Base-by-base conservation (phyloP, 495 filamentous ascomycete species). In the Penicillium pancosmium region DNA sequence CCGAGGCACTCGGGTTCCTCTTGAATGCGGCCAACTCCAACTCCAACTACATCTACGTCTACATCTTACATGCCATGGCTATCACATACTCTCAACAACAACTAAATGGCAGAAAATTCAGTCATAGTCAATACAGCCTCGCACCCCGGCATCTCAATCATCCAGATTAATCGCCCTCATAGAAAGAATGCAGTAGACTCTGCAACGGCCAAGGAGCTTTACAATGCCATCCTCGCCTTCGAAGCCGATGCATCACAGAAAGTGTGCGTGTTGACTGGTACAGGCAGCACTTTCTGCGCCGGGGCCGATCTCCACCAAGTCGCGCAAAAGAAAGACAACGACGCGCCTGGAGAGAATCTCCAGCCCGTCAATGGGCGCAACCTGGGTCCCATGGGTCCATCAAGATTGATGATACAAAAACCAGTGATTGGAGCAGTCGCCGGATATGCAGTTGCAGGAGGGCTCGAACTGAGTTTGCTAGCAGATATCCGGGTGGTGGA, bases 381-480 rank as follows among this genome's bases (percentile, higher is more conserved):
- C 52, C 54, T 71, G 7, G 76, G 67, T 2, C 78, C 77, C 3
- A 80, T 82, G 66, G 77, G 78, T 1, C 79, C 79, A 4, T 79
- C 78, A 4, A 59, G 79, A 2, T 62, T 81, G 23, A 67, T 66
- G 27, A 46, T 77, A 1, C 59, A 65, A 34, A 77, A 77, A 35
- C 79, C 78, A 0, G 56, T 80, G 7, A 81, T 82, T 54, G 59
- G 63, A 27, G 80, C 78, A 7, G 67, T 81, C 1, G 54, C 74
- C 2, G 80, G 80, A n/a, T 75, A 79, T 46, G 79, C 78, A 0
- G 78, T 81, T 4, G 79, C 78, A 3, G 79, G 78, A 8, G 80
- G 80, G 12, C 60, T 81, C 2, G 79, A 81, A 51, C 65, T 83
- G 11, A 73, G 70, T 54, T 68, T 83, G 0, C 60, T 83, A 2